Base-by-base conservation (phyloP, 805 yeast genomes). In the Ogataea henricii region DNA sequence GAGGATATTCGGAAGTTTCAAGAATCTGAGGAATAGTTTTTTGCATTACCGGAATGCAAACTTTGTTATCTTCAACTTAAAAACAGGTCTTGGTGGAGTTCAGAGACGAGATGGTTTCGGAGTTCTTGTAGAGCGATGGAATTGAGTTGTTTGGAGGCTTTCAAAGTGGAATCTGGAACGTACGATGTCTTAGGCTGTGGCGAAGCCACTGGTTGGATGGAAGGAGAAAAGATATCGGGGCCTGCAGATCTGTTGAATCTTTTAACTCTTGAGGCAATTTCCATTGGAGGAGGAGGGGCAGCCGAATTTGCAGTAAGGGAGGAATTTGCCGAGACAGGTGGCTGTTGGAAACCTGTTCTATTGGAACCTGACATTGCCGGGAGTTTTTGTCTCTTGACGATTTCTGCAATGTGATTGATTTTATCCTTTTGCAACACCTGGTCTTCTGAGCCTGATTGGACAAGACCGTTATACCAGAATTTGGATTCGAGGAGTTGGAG, bases 401-500 rank as follows among this genome's bases (percentile, higher is more conserved):
- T 20, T 9, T 45, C 37, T 8, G 51, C 25, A 13, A 51, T 22
- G 30, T 39, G 30, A 10, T 43, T 17, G 22, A 57, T 51, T 18
- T 46, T 46, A 2, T 45, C 50, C 18, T 40, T 51, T 40, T 48
- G 45, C 20, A 45, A 35, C 10, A 43, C 40, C 33, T 51, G 50
- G 35, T 57, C 58, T 21, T 45, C 56, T 41, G 42, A 43, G 20
- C 51, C 49, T 1, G 35, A 27, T 29, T 44, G 53, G 3, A 54
- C 40, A 7, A 78, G 54, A 8, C 73, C 69, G 14, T 68, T 63
- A 29, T 70, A 67, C 83, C 82, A 79, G 54, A 69, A 75, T 49
- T 74, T 72, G 47, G 66, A 66, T 70, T 76, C 70, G 17, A 80
- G 48, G 27, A 70, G 55, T 34, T 71, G 65, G 18, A 82, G 56